A percentile compares a stretch with the other conserved stretches of the same genome.
These are phyloP conservation scores for Penicillium manginii DNA, from an alignment of 495 filamentous ascomycete genomes.

Conservation along the genomic window DNA sequence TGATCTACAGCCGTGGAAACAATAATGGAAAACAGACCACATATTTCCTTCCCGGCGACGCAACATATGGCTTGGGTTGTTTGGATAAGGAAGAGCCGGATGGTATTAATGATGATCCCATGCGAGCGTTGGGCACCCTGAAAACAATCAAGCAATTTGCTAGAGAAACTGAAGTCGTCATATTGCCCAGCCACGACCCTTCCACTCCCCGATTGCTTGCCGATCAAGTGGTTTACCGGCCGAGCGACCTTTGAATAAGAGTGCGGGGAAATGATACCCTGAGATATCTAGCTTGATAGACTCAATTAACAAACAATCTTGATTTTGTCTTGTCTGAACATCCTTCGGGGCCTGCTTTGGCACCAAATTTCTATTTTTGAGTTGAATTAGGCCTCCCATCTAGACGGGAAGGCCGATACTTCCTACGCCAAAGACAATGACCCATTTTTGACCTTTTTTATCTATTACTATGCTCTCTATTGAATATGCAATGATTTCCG, in stretches of 20 bases:
- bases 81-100: constrained; percentile 34
- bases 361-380: background rate
- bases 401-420: background rate
- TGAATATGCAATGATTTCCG: too few relatives aligned
- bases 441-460: too few relatives aligned
- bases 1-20: constrained; percentile 23
- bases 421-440: too few relatives aligned
- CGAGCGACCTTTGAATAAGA: background rate
- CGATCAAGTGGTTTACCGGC: constrained; percentile 18
- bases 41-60: constrained; percentile 36
- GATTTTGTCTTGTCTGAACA: too few relatives aligned
- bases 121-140: constrained; percentile 27
- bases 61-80: constrained; percentile 31
- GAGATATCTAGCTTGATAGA: too few relatives aligned
- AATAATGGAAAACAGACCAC: constrained; percentile 3
- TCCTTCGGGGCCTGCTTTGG: too few relatives aligned
- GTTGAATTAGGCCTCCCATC: background rate
- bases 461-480: too few relatives aligned
- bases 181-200: constrained; percentile 35
- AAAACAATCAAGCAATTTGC: constrained; percentile 35
- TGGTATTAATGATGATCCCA: constrained; percentile 35
- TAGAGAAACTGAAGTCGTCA: constrained; percentile 23
- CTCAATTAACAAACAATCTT: too few relatives aligned
- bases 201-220: constrained; percentile 21
- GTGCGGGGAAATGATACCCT: too few relatives aligned